Base-by-base conservation (phyloP, 2,329 filamentous ascomycete species). In the Fusarium coicis region DNA sequence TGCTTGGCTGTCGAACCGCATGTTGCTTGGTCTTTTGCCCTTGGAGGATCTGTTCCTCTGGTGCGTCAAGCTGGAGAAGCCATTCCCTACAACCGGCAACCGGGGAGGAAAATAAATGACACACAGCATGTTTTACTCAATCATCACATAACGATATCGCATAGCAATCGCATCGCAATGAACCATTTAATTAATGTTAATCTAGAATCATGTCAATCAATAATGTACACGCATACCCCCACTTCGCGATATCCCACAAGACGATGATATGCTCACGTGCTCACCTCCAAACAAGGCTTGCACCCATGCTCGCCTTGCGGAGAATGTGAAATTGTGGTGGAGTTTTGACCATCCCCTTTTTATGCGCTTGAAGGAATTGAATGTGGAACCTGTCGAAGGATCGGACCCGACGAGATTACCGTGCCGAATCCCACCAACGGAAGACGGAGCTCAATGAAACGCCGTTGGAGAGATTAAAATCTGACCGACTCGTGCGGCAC, bases 31-130 rank as follows among this genome's bases (percentile, higher is more conserved):
- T 67, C 79, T 93, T 67, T 75, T 92, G 37, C 87, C 87, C 0
- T 62, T 93, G 12, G 91, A 93, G 78, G 91, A 93, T 76, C 90
- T 89, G 79, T 89, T 93, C 75, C 81, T 93, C 37, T 91, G 87
- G 86, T 81, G 85, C 12, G 82, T 91, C 72, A 84, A 89, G 62
- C 86, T 93, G 42, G 88, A 92, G 77, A 93, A 93, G 81, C 91
- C 91, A 0, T 83, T 84, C 15, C 89, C 88, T 4, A 89, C 84
- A 2, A 85, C 83, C 5, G 83, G 82, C 16, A 68, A 75, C 37
- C 46, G 74, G 19, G 70, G 59, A 61, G 66, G 66, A 26, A 69
- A 69, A 34, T 69, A 59, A 70, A 59, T 14, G n/a, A 67, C 15
- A 14, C 44, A 43, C 30, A 37, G 46, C 11, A 30, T 52, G 28